Conservation (phyloP, 257 asterid genomes). For the Cordia subcordata region DNA sequence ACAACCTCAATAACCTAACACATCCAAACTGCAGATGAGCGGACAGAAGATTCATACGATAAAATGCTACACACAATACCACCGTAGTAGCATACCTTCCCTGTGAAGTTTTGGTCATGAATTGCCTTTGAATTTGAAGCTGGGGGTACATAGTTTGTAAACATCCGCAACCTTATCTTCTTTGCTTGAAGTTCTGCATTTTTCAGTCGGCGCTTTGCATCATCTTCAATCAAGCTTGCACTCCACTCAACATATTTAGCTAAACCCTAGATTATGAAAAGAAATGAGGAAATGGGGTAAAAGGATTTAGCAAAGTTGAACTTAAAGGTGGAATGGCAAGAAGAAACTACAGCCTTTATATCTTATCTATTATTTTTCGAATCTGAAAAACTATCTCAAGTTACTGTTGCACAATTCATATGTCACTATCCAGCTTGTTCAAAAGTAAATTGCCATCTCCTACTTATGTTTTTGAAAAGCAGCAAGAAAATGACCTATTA, state of each 20-base stretch:
- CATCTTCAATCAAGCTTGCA: conserved; percentile 64
- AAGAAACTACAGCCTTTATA: no score
- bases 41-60: not conserved
- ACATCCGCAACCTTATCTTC: conserved; percentile 53
- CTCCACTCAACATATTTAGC: conserved; percentile 59
- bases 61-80: not conserved
- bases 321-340: not conserved
- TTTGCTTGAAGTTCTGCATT: conserved; percentile 75
- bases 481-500: no score
- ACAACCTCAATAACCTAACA: conserved; percentile 75
- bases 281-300: not conserved
- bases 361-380: no score
- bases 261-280: conserved; percentile 1
- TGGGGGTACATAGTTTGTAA: conserved; percentile 76
- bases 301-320: not conserved
- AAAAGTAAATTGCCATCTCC: no score
- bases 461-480: no score
- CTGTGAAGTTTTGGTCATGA: conserved; percentile 77
- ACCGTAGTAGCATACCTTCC: conserved; percentile 44
- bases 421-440: no score
- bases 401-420: no score
- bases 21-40: conserved; percentile 9
- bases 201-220: conserved; percentile 53
- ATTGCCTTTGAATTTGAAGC: conserved; percentile 70
- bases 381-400: no score